Percentiles rank a stretch among this genome's conserved stretches.
phyloP scores from a whole-genome alignment of 345 rosid species.

The Balakata baccata region DNA sequence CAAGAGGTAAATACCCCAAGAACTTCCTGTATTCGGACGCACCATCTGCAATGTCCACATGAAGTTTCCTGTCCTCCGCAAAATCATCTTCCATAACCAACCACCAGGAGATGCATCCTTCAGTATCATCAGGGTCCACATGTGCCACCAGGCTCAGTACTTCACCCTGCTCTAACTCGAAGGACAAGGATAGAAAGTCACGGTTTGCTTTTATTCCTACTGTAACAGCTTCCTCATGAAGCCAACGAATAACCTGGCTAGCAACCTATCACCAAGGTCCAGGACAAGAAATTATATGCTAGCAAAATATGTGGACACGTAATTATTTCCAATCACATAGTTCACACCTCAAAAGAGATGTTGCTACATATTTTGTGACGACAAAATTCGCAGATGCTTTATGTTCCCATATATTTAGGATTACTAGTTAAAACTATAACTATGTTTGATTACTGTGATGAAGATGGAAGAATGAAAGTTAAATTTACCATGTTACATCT shows the following conservation, averaged over 20 bases:
- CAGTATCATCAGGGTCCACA: constrained; percentile 63
- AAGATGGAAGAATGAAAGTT: not conserved
- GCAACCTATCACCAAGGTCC: constrained; percentile 51
- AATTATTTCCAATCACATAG: not conserved
- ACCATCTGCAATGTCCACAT: constrained; percentile 34
- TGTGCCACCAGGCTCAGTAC: constrained; percentile 79
- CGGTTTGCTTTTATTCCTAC: constrained; percentile 76
- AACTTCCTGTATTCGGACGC: constrained; percentile 58
- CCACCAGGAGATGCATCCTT: constrained; percentile 93
- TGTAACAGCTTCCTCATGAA: constrained; percentile 77
- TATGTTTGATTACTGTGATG: not conserved
- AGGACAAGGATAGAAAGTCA: constrained; percentile 64
- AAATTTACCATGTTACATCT: not conserved
- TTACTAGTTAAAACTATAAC: not conserved
- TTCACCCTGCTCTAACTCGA: constrained; percentile 85
- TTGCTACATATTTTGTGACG: not conserved
- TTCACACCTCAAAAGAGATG: not conserved
- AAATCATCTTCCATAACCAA: constrained; percentile 75
- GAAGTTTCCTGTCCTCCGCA: constrained; percentile 53
- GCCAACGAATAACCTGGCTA: constrained; percentile 93
- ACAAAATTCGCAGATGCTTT: not conserved
- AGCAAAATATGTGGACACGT: not conserved
- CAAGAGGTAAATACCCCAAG: constrained; percentile 73
- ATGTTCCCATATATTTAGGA: not conserved
- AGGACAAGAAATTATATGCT: constrained; percentile 10